A percentile compares a stretch with the other conserved stretches of the same genome.
Conservation (phyloP, 306 rosid genomes). For the Lotus japonicus region DNA sequence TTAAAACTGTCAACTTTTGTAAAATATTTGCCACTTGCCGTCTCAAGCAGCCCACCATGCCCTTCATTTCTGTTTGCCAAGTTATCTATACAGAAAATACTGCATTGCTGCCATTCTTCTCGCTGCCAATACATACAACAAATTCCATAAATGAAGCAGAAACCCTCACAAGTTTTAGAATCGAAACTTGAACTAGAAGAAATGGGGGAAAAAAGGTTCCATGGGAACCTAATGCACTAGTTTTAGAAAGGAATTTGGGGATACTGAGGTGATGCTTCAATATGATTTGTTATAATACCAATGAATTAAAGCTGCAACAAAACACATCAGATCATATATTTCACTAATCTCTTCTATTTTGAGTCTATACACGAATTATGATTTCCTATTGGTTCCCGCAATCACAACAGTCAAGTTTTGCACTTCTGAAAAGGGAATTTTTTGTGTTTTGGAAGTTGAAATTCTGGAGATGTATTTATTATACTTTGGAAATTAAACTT, state of each 20-base stretch:
- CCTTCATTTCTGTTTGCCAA: background rate
- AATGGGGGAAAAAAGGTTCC: background rate
- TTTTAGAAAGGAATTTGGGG: background rate
- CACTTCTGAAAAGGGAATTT: no score
- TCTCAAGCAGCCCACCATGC: background rate
- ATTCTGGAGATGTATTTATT: no score
- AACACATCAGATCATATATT: background rate
- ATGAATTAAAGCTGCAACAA: background rate
- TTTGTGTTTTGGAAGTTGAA: no score
- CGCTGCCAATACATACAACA: slow-evolving; percentile 10
- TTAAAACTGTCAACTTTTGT: background rate
- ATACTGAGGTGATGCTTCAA: background rate
- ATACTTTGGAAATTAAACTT: no score
- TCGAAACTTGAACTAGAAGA: background rate
- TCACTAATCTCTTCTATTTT: no score
- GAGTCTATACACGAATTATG: no score
- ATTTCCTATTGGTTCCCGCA: no score
- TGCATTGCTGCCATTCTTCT: slow-evolving; percentile 3
- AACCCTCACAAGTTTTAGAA: background rate
- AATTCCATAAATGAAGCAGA: background rate
- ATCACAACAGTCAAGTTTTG: no score
- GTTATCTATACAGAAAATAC: background rate
- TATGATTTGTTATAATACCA: no score
- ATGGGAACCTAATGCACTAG: background rate
- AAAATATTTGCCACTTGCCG: background rate